A percentile compares a stretch with the other conserved stretches of the same genome.
Evolutionary conservation across 345 rosid species (phyloP).

Genomic region (Dovyalis caffra): DNA sequence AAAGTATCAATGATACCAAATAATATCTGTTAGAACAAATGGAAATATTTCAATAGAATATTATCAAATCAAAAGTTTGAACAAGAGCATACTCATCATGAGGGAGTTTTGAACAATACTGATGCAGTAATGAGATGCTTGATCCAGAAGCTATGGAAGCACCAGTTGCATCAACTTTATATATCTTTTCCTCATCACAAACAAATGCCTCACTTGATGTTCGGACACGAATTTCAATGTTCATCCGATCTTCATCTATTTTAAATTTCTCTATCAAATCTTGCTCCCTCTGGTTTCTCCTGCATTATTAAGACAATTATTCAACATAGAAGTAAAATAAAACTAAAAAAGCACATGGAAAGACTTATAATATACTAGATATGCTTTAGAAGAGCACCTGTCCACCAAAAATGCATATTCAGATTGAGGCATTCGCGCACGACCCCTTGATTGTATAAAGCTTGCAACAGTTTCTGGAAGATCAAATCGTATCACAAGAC

Average conservation of each 20-base stretch:
- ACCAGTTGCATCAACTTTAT: slow-evolving; percentile 67
- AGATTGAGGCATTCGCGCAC: slow-evolving; percentile 92
- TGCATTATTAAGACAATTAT: slow-evolving; percentile 40
- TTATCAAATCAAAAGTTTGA: slow-evolving; percentile 17
- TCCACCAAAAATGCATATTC: slow-evolving; percentile 94
- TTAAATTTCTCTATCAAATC: slow-evolving; percentile 59
- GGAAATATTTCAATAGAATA: not conserved
- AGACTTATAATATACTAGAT: slow-evolving; percentile 10
- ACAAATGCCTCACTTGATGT: slow-evolving; percentile 54
- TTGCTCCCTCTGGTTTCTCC: slow-evolving; percentile 68
- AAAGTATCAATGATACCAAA: slow-evolving; percentile 18
- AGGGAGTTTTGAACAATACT: slow-evolving; percentile 83
- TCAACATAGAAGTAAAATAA: not conserved
- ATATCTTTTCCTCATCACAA: slow-evolving; percentile 52
- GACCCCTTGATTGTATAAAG: slow-evolving; percentile 98
- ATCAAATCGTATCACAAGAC: slow-evolving; percentile 94
- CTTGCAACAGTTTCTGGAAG: slow-evolving; percentile 94
- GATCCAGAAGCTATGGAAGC: slow-evolving; percentile 78
- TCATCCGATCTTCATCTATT: slow-evolving; percentile 63
- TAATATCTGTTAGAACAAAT: not conserved
- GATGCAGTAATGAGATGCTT: slow-evolving; percentile 75
- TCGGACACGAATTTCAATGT: slow-evolving; percentile 65
- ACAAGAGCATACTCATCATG: slow-evolving; percentile 76
- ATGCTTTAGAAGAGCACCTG: slow-evolving; percentile 46
- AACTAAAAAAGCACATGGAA: slow-evolving; percentile 11